Base-by-base conservation (phyloP, 768 basidiomycete genomes). In the Pholiota conissans region DNA sequence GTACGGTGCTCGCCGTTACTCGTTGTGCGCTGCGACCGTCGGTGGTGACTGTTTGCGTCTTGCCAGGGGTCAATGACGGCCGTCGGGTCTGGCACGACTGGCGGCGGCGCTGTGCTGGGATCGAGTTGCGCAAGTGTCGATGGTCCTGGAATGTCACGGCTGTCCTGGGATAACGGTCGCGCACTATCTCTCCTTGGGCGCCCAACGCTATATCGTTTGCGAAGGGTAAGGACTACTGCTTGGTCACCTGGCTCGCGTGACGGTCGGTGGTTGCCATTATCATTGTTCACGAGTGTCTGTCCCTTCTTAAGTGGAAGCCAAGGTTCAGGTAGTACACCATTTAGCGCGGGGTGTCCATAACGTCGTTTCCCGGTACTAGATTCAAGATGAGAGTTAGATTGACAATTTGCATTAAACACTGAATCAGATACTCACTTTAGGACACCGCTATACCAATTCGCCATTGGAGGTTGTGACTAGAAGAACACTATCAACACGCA, bases 381-480 rank as follows among this genome's bases (percentile, higher is more conserved):
- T 40, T 27, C 13, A 39, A 51, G 47, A 60, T 64, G 56, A 49
- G 4, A n/a, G 5, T 14, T 18, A 32, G 35, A n/a, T 57, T 35
- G n/a, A n/a, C n/a, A n/a, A n/a, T n/a, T n/a, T n/a, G n/a, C 26
- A 3, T 16, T 28, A 3, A 65, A 14, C 10, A 13, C 29, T 24
- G 3, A 56, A 42, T 39, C 2, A 22, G 30, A 51, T 48, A 63
- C 65, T 13, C 69, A 93, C 92, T 96, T 96, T 13, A 98, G 77
- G 20, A 98, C 93, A 0, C 96, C 96, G 42, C 81, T 82, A 70
- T 93, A 98, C 86, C 93, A 95, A 64, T 93, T 93, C 13, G 90
- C 88, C 92, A 98, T 95, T 0, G 96, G 96, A 0, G 96, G 95
- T 71, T 98, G 96, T 0, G 93, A 94, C 90, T 95, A 65, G 2